Evolutionary conservation across 176 grass and related monocot species (phyloP).

Genomic region (Guadua angustifolia): DNA sequence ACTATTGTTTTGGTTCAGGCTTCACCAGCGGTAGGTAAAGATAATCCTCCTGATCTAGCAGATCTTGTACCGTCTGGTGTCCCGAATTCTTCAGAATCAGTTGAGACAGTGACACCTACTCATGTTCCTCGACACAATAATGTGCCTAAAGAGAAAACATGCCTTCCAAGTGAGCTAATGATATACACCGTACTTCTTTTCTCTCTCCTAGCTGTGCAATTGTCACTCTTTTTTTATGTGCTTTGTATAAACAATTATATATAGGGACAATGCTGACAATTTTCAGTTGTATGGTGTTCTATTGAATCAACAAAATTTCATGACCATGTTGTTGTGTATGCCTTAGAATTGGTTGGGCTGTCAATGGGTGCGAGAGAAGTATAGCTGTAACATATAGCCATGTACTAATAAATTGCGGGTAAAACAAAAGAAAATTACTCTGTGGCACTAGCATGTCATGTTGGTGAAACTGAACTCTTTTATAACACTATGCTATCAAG

Average conservation of each 20-base stretch:
- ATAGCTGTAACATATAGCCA: neutral
- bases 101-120: constrained; percentile 48
- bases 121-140: constrained; percentile 51
- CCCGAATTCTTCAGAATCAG: constrained; percentile 45
- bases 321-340: constrained; percentile 7
- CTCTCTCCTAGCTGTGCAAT: neutral
- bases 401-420: constrained; percentile 6
- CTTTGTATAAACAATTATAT: constrained; percentile 3
- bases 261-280: neutral
- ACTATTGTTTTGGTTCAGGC: constrained; percentile 59
- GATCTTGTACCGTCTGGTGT: constrained; percentile 65
- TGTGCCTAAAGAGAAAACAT: constrained; percentile 52
- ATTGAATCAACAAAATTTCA: constrained; percentile 29
- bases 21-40: constrained; percentile 77
- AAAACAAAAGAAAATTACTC: neutral
- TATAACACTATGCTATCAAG: neutral
- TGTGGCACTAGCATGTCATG: constrained; percentile 26
- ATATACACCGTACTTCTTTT: constrained; percentile 22
- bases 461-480: constrained; percentile 23
- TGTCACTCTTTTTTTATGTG: neutral
- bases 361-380: neutral
- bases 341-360: neutral
- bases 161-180: constrained; percentile 52
- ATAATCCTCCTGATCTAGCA: constrained; percentile 89
- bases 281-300: constrained; percentile 13